Percentiles rank a stretch among this genome's conserved stretches.
phyloP scores from a whole-genome alignment of 345 rosid genomes.

The Boechera retrofracta region DNA sequence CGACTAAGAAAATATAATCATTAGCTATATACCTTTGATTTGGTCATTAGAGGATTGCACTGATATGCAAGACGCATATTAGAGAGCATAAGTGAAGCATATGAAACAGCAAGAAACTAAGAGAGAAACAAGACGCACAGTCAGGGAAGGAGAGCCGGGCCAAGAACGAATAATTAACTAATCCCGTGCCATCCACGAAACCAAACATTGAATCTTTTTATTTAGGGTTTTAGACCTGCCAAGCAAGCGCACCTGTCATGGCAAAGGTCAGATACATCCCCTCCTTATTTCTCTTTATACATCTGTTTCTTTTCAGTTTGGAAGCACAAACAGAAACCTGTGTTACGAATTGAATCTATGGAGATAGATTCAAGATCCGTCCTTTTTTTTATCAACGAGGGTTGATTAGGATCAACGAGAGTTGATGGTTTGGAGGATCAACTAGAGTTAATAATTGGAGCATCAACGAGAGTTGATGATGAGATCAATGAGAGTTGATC shows the following conservation, averaged over 20 bases:
- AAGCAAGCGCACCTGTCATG: conserved; percentile 5
- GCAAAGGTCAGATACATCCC: background rate
- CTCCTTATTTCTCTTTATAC: background rate
- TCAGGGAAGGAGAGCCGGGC: background rate
- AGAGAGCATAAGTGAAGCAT: too few relatives aligned
- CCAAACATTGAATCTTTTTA: background rate
- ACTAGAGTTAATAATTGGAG: too few relatives aligned
- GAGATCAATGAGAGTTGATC: too few relatives aligned
- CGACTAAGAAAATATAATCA: too few relatives aligned
- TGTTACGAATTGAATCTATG: background rate
- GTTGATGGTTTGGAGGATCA: too few relatives aligned
- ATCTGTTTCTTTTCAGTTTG: background rate
- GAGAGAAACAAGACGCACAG: background rate
- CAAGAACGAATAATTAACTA: background rate
- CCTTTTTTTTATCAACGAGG: too few relatives aligned
- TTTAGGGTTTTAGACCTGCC: background rate
- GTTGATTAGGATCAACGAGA: too few relatives aligned
- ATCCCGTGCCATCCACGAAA: background rate
- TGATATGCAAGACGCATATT: background rate
- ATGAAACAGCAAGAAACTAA: background rate
- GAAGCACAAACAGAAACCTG: background rate
- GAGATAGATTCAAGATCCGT: background rate
- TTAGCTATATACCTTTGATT: too few relatives aligned
- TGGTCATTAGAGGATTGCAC: too few relatives aligned
- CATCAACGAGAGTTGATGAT: too few relatives aligned